Conservation (phyloP, 106 monocot species). For the Alisma plantagoaquatica region DNA sequence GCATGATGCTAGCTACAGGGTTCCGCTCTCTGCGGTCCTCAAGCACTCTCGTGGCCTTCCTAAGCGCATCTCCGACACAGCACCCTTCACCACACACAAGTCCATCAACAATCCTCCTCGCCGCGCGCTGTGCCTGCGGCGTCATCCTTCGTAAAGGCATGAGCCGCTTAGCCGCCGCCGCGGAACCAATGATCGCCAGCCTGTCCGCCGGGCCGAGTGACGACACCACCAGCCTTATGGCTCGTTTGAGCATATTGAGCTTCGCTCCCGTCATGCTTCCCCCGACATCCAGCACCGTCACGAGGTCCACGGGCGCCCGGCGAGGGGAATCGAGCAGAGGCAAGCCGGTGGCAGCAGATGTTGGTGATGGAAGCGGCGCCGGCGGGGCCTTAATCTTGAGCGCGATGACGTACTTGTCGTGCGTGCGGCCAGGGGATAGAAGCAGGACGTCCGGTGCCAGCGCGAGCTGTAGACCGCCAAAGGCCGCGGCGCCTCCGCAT, state of each 20-base stretch:
- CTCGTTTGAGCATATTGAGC: constrained; percentile 69
- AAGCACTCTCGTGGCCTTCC: constrained; percentile 76
- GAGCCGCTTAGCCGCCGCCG: constrained; percentile 58
- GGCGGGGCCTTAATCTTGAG: constrained; percentile 59
- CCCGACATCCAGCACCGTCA: constrained; percentile 79
- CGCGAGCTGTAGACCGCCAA: no score
- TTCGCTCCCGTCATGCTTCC: constrained; percentile 60
- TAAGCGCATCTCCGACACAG: constrained; percentile 41
- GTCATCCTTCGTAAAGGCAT: constrained; percentile 72
- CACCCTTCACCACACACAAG: constrained; percentile 25
- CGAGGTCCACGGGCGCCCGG: constrained; percentile 87
- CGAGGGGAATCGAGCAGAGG: constrained; percentile 24
- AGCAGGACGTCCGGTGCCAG: constrained; percentile 45
- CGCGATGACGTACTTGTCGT: constrained; percentile 63
- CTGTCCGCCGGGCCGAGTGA: constrained; percentile 71
- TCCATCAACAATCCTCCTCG: constrained; percentile 59
- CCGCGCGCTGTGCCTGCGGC: constrained; percentile 59
- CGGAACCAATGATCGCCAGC: constrained; percentile 73
- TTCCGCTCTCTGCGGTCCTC: constrained; percentile 82
- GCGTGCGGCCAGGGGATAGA: constrained; percentile 45
- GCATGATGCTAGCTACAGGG: constrained; percentile 86
- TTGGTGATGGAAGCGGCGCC: no score
- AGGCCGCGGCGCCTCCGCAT: no score
- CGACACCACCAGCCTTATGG: constrained; percentile 54
- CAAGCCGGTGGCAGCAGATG: neutral